Evolutionary conservation across 177 flowering plant species (phyloP).

Genomic region (Vitis hybrid): DNA sequence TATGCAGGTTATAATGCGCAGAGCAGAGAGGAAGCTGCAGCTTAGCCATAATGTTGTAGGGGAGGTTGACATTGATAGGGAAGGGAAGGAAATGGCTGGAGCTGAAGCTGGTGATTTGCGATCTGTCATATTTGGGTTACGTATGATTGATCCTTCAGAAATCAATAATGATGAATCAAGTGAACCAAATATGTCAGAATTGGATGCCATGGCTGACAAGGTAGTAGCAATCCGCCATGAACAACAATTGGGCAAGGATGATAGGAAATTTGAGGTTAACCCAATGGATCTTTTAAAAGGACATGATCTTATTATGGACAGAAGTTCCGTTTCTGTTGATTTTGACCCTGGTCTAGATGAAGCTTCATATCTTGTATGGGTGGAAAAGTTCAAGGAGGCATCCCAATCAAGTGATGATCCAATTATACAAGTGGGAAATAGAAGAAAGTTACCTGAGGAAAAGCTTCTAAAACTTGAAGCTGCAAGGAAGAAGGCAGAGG

Average conservation of each 20-base stretch:
- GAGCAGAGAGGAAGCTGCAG: conserved; percentile 79
- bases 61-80: conserved; percentile 36
- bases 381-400: conserved; percentile 70
- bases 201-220: conserved; percentile 59
- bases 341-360: conserved; percentile 72
- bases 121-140: conserved; percentile 77
- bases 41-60: conserved; percentile 81
- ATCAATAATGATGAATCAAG: conserved; percentile 32
- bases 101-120: conserved; percentile 62
- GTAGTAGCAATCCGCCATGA: conserved; percentile 58
- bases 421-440: conserved; percentile 31
- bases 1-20: conserved; percentile 73
- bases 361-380: conserved; percentile 80
- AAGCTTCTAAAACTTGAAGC: conserved; percentile 53
- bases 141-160: conserved; percentile 65
- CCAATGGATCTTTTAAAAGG: conserved; percentile 33
- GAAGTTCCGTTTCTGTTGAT: conserved; percentile 19
- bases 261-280: conserved; percentile 52
- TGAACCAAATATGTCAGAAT: conserved; percentile 36
- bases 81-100: conserved; percentile 39
- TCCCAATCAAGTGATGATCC: conserved; percentile 32
- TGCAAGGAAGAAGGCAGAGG: conserved; percentile 76
- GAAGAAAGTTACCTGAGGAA: conserved; percentile 45
- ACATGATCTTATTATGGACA: conserved; percentile 23
- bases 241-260: conserved; percentile 32